Base-by-base conservation (phyloP, 129 eudicot species). In the Lonicera japonica region DNA sequence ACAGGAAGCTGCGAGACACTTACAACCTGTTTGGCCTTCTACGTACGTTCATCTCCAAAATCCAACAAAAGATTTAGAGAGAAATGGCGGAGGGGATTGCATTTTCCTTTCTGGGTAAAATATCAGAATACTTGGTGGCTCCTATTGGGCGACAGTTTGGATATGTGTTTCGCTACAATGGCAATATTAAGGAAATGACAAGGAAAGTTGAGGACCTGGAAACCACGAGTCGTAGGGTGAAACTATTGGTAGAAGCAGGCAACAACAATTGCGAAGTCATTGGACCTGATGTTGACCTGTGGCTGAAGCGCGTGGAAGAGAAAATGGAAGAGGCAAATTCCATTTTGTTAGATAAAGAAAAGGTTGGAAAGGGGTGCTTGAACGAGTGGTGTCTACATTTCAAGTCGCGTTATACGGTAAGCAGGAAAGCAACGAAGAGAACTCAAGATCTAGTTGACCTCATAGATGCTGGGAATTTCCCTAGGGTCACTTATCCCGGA, bases 281-380 rank as follows among this genome's bases (percentile, higher is more conserved):
- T 21, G 3, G 25, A 16, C 67, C 38, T 3, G 51, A 54, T 22
- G 48, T 54, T 11, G 21, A 11, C 14, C 41, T n/a, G 0, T 73
- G 78, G 78, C 29, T 73, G 46, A 25, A 6, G 5, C 22, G 16
- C 3, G 68, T 46, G 0, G 58, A 73, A 2, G 16, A 17, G 14
- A 5, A 20, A 3, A 61, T 11, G 25, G 8, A 1, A n/a, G 47
- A n/a, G 3, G 50, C 20, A 9, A 23, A 25, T 0, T 34, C 29
- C 7, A 25, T 73, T n/a, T 3, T 24, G 16, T 14, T 23, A 24
- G 56, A 48, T 11, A 15, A 0, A 52, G 55, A n/a, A 0, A 54
- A 53, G 1, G 25, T n/a, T 16, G 16, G 39, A 24, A 13, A 9
- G 34, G 15, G 68, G 34, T 50, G 75, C 17, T 11, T 61, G 17